Evolutionary conservation across 306 rosid species (phyloP).

Genomic region (Leucaena leucocephala): DNA sequence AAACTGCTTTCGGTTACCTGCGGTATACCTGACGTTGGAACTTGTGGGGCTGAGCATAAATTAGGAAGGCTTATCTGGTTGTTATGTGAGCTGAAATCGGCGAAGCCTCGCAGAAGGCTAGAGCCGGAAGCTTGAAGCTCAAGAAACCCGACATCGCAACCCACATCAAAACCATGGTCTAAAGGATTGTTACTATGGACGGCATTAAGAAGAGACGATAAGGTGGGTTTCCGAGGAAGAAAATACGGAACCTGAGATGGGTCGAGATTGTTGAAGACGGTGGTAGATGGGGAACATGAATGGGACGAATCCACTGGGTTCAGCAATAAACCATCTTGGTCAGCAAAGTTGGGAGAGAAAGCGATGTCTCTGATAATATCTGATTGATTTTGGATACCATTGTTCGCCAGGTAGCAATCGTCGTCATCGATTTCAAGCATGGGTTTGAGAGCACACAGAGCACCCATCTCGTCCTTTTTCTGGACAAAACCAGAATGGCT

Average conservation of each 20-base stretch:
- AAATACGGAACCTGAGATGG: slow-evolving; percentile 68
- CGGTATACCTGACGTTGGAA: slow-evolving; percentile 30
- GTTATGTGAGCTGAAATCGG: slow-evolving; percentile 41
- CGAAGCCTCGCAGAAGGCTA: slow-evolving; percentile 34
- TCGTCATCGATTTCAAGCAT: slow-evolving; percentile 68
- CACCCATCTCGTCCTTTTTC: slow-evolving; percentile 43
- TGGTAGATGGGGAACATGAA: slow-evolving; percentile 75
- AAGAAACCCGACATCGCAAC: slow-evolving; percentile 50
- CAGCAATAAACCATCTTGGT: slow-evolving; percentile 49
- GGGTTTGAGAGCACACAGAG: slow-evolving; percentile 61
- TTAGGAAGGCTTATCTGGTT: slow-evolving; percentile 44
- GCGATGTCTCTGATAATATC: slow-evolving; percentile 30
- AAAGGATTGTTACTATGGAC: slow-evolving; percentile 43
- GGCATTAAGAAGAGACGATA: slow-evolving; percentile 55
- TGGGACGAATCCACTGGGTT: slow-evolving; percentile 68
- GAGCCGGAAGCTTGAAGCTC: slow-evolving; percentile 54
- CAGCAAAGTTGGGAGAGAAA: slow-evolving; percentile 50
- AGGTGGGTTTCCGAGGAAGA: slow-evolving; percentile 57
- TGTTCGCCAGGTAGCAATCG: slow-evolving; percentile 65
- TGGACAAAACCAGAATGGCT: slow-evolving; percentile 21
- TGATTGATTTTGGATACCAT: slow-evolving; percentile 36
- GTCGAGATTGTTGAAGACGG: slow-evolving; percentile 63
- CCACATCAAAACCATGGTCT: slow-evolving; percentile 44
- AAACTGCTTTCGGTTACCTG: slow-evolving; percentile 37
- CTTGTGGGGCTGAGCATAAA: slow-evolving; percentile 39